These are phyloP conservation scores for Penicillium lividum DNA, from an alignment of 495 filamentous ascomycete species.

Conservation along the genomic window DNA sequence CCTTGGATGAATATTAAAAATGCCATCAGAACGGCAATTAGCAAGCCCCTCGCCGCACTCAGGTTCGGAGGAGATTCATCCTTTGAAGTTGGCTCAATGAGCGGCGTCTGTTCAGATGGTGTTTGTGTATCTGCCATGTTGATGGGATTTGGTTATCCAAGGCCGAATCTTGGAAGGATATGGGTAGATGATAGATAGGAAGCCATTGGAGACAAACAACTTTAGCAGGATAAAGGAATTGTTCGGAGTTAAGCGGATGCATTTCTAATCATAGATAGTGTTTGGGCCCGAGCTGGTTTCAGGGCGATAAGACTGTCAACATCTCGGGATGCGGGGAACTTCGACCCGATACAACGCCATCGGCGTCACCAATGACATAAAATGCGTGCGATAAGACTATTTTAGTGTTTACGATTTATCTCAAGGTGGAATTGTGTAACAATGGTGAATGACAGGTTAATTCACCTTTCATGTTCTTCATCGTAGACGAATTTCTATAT, in stretches of 20 bases:
- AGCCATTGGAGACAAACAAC: constrained; percentile 1
- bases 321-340: not conserved
- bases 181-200: not conserved
- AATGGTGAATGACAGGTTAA: not conserved
- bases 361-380: not conserved
- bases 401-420: not conserved
- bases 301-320: too few species aligned
- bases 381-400: not conserved
- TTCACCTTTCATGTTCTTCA: not conserved
- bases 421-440: not conserved
- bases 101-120: constrained; percentile 32
- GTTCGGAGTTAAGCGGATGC: constrained; percentile 16
- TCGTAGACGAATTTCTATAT: not conserved
- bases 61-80: constrained; percentile 11
- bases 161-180: not conserved
- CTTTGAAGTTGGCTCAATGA: constrained; percentile 14
- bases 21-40: constrained; percentile 20
- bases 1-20: constrained; percentile 32
- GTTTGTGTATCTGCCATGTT: constrained; percentile 22
- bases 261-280: constrained; percentile 25
- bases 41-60: constrained; percentile 14
- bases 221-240: not conserved
- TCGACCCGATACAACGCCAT: not conserved
- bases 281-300: not conserved
- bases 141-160: not conserved